These are phyloP conservation scores for Aquilaria sinensis DNA, from an alignment of 345 rosid species.

Conservation along the genomic window DNA sequence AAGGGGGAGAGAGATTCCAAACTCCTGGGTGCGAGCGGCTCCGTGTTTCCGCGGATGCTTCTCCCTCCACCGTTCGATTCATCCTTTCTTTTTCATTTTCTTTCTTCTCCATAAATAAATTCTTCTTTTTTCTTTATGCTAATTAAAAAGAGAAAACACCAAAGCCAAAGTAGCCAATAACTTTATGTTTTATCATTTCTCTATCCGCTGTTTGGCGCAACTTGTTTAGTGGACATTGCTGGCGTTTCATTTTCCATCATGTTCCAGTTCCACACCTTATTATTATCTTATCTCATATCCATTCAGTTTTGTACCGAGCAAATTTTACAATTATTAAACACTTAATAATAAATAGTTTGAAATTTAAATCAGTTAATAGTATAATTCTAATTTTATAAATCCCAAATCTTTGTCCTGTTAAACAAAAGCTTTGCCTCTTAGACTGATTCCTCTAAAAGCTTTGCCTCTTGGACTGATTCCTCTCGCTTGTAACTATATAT, in stretches of 20 bases:
- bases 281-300: no score
- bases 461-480: no score
- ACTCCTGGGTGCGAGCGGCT: conserved; percentile 78
- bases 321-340: no score
- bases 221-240: conserved; percentile 16
- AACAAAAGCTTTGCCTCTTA: no score
- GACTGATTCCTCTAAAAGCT: no score
- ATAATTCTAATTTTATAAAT: no score
- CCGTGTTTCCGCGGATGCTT: conserved; percentile 93
- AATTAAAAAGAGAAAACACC: conserved; percentile 19
- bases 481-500: no score
- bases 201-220: conserved; percentile 13
- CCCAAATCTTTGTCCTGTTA: no score
- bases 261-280: neutral
- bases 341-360: no score
- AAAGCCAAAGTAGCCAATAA: neutral
- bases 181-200: conserved; percentile 14
- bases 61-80: conserved; percentile 65
- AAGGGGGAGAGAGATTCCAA: conserved; percentile 53
- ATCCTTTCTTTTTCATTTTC: neutral
- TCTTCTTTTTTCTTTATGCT: neutral
- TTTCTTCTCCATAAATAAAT: neutral
- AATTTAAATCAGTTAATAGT: no score
- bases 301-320: no score
- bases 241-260: conserved; percentile 16